A percentile compares a stretch with the other conserved stretches of the same genome.
phyloP scores from a whole-genome alignment of 306 rosid genomes.

The Alnus rubra region DNA sequence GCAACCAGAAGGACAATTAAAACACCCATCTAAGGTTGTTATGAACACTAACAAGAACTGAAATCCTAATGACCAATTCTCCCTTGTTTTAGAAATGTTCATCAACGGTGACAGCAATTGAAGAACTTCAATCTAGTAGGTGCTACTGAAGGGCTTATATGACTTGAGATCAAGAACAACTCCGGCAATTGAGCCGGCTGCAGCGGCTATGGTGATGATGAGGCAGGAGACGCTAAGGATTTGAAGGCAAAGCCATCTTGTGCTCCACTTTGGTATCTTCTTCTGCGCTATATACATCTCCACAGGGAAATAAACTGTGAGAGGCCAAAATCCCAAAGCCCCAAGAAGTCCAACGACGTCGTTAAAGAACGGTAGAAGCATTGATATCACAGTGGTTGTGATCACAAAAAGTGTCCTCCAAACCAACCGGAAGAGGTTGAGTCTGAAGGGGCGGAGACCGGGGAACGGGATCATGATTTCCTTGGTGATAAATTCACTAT shows the following conservation, averaged over 20 bases:
- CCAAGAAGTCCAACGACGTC: slow-evolving; percentile 74
- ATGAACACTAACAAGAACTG: slow-evolving; percentile 34
- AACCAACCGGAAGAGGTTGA: slow-evolving; percentile 58
- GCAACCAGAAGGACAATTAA: slow-evolving; percentile 18
- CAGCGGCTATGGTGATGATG: slow-evolving; percentile 55
- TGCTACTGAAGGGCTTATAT: slow-evolving; percentile 55
- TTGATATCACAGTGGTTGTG: slow-evolving; percentile 50
- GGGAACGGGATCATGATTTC: slow-evolving; percentile 40
- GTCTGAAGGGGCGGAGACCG: slow-evolving; percentile 30
- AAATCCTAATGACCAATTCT: slow-evolving; percentile 24
- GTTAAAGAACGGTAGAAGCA: slow-evolving; percentile 76
- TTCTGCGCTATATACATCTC: slow-evolving; percentile 72
- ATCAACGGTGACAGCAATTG: neutral
- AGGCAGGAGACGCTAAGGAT: slow-evolving; percentile 61
- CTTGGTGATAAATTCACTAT: slow-evolving; percentile 48
- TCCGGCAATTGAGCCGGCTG: slow-evolving; percentile 72
- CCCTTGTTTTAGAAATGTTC: slow-evolving; percentile 13
- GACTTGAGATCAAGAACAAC: slow-evolving; percentile 45
- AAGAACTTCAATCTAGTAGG: slow-evolving; percentile 27
- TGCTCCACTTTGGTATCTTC: slow-evolving; percentile 66
- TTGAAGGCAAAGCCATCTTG: slow-evolving; percentile 67
- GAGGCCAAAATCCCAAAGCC: slow-evolving; percentile 83
- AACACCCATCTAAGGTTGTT: slow-evolving; percentile 29
- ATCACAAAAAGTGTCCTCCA: slow-evolving; percentile 74
- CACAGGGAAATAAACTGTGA: slow-evolving; percentile 74